Conservation (phyloP, 257 asterid species). For the Solanum arcanum region DNA sequence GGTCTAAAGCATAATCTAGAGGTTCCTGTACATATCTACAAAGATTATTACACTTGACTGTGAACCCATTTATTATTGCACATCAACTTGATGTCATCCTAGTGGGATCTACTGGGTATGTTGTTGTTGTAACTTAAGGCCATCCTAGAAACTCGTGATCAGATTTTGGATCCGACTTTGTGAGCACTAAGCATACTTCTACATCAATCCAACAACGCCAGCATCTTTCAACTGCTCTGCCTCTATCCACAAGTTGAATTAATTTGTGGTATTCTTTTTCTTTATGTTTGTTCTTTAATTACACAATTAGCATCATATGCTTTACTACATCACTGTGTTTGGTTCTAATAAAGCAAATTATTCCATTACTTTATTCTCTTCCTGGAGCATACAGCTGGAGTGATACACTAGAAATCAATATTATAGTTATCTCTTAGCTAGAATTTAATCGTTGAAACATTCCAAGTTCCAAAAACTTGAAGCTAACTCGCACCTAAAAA, state of each 20-base stretch:
- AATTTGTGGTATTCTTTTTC: no score
- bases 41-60: not conserved
- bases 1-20: not conserved
- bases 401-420: not conserved
- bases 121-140: not conserved
- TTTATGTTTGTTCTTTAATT: not conserved
- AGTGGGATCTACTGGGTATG: not conserved
- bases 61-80: not conserved
- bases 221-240: not conserved
- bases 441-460: not conserved
- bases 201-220: not conserved
- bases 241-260: not conserved
- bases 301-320: not conserved
- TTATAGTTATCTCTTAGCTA: not conserved
- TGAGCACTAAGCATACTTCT: not conserved
- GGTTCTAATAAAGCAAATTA: not conserved
- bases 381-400: not conserved
- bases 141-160: not conserved
- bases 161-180: not conserved
- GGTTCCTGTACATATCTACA: not conserved
- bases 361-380: not conserved
- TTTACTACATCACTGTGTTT: not conserved
- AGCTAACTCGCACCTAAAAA: not conserved
- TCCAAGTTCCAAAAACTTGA: not conserved
- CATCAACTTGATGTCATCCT: not conserved